A percentile compares a stretch with the other conserved stretches of the same genome.
Conservation (phyloP, 179 eudicot species). For the Kewa caespitosa region DNA sequence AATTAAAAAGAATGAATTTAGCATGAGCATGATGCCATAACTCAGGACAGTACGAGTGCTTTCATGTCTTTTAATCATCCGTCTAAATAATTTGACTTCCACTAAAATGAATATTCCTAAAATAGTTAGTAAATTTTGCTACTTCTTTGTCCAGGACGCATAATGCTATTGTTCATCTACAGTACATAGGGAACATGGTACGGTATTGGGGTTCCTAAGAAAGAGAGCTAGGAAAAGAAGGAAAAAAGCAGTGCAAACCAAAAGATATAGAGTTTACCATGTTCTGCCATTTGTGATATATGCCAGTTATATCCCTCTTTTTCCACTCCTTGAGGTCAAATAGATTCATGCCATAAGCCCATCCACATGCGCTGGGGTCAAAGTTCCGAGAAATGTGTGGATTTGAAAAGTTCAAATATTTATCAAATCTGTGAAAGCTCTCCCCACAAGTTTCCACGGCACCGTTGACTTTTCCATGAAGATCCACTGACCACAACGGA, state of each 20-base stretch:
- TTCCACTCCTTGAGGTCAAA: conserved; percentile 91
- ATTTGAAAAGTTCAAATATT: conserved; percentile 80
- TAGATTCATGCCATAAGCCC: conserved; percentile 95
- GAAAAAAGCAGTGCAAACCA: not conserved
- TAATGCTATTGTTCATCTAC: no score
- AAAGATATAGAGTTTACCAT: conserved; percentile 45
- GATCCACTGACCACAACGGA: conserved; percentile 72
- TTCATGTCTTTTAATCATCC: no score
- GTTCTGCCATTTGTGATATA: conserved; percentile 90
- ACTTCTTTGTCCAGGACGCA: no score
- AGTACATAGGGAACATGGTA: no score
- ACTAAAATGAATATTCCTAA: no score
- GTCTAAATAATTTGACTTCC: no score
- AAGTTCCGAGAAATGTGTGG: conserved; percentile 76
- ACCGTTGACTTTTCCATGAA: conserved; percentile 83
- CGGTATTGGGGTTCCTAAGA: no score
- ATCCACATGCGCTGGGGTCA: conserved; percentile 88
- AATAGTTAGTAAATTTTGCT: no score
- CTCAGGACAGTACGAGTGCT: no score
- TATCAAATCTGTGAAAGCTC: conserved; percentile 83
- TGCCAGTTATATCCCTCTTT: conserved; percentile 75
- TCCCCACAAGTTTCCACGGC: conserved; percentile 93
- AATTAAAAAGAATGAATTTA: no score
- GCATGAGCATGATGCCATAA: no score
- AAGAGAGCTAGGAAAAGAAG: not conserved